Percentiles rank a stretch among this genome's conserved stretches.
Conservation (phyloP, 257 asterid species). For the Nicotiana paniculata region DNA sequence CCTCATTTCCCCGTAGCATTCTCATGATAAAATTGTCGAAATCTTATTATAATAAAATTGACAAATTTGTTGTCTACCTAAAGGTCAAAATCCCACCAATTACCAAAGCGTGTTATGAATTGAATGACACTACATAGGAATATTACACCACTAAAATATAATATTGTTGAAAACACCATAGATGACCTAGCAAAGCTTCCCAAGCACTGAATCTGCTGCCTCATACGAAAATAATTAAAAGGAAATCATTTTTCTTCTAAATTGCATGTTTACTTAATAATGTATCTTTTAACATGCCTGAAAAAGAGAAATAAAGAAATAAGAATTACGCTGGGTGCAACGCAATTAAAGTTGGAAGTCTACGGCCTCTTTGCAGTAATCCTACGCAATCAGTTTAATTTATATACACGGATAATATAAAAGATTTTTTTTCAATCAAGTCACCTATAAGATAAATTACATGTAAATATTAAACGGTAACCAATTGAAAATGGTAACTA, state of each 20-base stretch:
- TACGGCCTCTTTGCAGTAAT: no score
- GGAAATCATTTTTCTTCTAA: background rate
- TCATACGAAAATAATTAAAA: background rate
- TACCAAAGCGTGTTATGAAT: background rate
- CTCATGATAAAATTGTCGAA: background rate
- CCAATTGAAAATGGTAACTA: no score
- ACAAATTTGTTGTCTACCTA: background rate
- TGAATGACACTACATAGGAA: background rate
- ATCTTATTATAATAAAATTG: background rate
- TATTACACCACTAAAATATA: background rate
- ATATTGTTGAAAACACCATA: background rate
- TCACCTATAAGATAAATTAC: no score
- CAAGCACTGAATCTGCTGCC: background rate
- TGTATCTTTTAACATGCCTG: no score
- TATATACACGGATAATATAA: no score
- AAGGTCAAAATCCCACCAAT: background rate
- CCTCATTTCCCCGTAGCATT: background rate
- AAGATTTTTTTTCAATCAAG: no score
- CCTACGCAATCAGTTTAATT: background rate
- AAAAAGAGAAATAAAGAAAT: background rate
- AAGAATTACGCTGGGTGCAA: background rate
- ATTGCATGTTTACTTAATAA: no score
- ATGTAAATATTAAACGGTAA: no score
- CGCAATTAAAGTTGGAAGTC: no score
- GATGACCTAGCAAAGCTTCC: background rate